A percentile compares a stretch with the other conserved stretches of the same genome.
These are phyloP conservation scores for Pythium aristosporum DNA, from an alignment of 352 stramenopile species.

Conservation along the genomic window DNA sequence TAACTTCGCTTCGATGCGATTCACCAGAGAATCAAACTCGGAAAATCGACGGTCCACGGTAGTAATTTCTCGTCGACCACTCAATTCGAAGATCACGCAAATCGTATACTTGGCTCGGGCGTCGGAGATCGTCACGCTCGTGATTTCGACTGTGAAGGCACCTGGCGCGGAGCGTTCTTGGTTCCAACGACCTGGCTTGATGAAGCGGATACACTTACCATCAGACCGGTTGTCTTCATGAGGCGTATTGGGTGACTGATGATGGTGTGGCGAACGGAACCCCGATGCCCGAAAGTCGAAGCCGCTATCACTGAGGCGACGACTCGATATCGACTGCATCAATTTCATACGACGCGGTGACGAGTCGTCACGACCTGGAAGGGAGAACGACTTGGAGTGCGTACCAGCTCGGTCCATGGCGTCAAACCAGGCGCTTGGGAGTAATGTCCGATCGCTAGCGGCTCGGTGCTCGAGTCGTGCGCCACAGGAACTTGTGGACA, in stretches of 20 bases:
- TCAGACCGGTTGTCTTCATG: not conserved
- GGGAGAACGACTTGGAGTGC: constrained; percentile 41
- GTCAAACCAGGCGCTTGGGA: constrained; percentile 69
- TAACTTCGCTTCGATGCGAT: constrained; percentile 57
- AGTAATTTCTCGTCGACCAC: constrained; percentile 38
- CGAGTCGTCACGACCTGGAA: constrained; percentile 30
- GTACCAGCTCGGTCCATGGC: constrained; percentile 22
- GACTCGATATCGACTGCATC: constrained; percentile 26
- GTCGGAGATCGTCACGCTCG: constrained; percentile 45
- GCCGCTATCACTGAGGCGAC: constrained; percentile 29
- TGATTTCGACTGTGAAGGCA: constrained; percentile 73
- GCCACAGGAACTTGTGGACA: constrained; percentile 73
- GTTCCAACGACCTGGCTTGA: constrained; percentile 53
- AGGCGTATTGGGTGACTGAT: not conserved
- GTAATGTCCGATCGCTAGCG: constrained; percentile 31
- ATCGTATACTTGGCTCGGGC: constrained; percentile 58
- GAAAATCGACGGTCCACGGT: constrained; percentile 65
- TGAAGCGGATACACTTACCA: constrained; percentile 58
- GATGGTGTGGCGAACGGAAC: constrained; percentile 6
- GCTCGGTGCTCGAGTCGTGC: constrained; percentile 57
- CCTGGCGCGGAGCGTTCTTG: constrained; percentile 42
- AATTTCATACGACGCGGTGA: constrained; percentile 14
- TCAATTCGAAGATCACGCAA: constrained; percentile 54
- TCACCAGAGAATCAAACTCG: constrained; percentile 62
- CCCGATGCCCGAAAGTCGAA: constrained; percentile 17